Conservation (phyloP, 257 asterid species). For the Henckelia pumila region DNA sequence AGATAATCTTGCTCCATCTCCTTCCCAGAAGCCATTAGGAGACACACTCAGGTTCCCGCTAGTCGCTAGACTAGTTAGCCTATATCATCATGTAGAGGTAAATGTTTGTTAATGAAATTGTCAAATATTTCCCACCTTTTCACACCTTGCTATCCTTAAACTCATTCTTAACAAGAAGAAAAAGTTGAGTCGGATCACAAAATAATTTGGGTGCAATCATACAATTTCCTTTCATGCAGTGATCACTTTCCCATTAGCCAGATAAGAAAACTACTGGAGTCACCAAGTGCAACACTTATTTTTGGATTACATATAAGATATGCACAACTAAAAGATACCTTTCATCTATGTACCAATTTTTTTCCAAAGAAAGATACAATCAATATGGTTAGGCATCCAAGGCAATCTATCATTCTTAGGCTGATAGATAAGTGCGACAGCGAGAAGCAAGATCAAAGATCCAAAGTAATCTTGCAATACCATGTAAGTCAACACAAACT, state of each 20-base stretch:
- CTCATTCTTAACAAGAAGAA: not conserved
- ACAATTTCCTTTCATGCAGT: not conserved
- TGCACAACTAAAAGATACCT: not conserved
- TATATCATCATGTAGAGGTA: conserved; percentile 2
- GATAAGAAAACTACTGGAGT: not conserved
- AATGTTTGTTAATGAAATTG: conserved; percentile 1
- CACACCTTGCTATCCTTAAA: not conserved
- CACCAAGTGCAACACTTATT: not conserved
- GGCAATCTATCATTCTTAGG: not conserved
- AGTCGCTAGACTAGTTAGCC: conserved; percentile 15
- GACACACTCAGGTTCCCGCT: conserved; percentile 13
- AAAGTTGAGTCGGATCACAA: not conserved
- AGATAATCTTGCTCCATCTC: conserved; percentile 51
- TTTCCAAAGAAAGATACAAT: not conserved
- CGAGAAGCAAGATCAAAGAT: not conserved
- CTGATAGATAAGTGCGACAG: not conserved
- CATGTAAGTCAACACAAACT: not conserved
- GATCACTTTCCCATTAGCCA: conserved; percentile 1
- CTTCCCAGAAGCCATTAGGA: conserved; percentile 37
- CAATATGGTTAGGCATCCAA: not conserved
- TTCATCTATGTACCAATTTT: conserved; percentile 1
- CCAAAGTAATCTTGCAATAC: not conserved
- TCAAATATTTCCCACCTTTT: not conserved
- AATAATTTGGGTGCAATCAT: not conserved
- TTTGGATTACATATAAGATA: not conserved